These are phyloP conservation scores for Fusarium nisikadoi DNA, from an alignment of 2,329 filamentous ascomycete genomes.

Conservation along the genomic window DNA sequence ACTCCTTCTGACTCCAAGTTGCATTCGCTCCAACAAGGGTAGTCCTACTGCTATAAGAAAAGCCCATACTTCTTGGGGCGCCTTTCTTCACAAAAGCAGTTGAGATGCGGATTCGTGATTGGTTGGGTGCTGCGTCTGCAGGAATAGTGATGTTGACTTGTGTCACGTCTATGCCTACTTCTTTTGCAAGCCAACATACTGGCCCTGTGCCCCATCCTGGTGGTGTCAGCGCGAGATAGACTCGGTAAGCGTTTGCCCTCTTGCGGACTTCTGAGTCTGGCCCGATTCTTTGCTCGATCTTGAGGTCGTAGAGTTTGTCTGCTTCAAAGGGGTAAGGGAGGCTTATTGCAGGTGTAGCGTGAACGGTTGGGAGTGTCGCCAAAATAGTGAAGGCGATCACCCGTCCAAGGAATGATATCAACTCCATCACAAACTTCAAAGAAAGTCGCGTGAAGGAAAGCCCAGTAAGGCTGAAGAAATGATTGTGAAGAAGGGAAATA, in stretches of 20 bases:
- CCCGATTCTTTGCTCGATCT: slow-evolving; percentile 23
- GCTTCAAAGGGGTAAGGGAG: slow-evolving; percentile 39
- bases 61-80: slow-evolving; percentile 22
- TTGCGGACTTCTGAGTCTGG: slow-evolving; percentile 22
- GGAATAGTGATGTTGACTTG: slow-evolving; percentile 42
- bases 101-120: slow-evolving; percentile 27
- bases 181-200: slow-evolving; percentile 36
- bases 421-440: slow-evolving; percentile 14
- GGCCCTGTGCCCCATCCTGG: slow-evolving; percentile 39
- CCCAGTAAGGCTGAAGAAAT: neutral
- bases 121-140: slow-evolving; percentile 35
- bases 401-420: slow-evolving; percentile 16
- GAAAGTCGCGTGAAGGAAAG: neutral
- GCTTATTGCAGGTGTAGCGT: slow-evolving; percentile 20
- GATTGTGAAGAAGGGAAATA: neutral
- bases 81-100: slow-evolving; percentile 28
- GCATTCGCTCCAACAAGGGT: slow-evolving; percentile 33
- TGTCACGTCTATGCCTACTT: slow-evolving; percentile 18
- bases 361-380: slow-evolving; percentile 1
- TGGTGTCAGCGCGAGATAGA: slow-evolving; percentile 33
- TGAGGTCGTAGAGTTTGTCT: slow-evolving; percentile 20
- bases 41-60: slow-evolving; percentile 28
- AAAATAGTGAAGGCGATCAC: slow-evolving; percentile 31
- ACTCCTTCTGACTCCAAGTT: slow-evolving; percentile 38
- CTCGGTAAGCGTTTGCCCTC: slow-evolving; percentile 32